Conservation (phyloP, 208 protist species). For the Leishmania tropica region DNA sequence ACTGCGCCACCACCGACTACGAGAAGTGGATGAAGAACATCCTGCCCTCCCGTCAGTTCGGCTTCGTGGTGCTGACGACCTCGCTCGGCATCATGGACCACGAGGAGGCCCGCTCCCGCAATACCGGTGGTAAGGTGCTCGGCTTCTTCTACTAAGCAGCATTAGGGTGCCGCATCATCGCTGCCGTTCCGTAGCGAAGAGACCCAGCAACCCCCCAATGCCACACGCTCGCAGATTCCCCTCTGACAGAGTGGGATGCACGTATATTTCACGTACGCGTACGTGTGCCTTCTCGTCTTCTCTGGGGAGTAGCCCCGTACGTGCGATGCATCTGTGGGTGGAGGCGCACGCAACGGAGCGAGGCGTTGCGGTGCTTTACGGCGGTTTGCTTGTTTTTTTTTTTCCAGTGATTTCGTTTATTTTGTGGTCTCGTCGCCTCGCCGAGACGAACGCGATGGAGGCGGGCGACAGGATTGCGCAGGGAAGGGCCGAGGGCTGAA, state of each 20-base stretch:
- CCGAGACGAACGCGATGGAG: too few species aligned
- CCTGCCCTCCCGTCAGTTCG: constrained; percentile 99
- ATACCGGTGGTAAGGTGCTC: constrained; percentile 99
- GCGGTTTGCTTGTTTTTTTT: background rate
- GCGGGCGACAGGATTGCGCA: too few species aligned
- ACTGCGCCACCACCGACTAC: constrained; percentile 96
- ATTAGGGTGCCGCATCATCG: background rate
- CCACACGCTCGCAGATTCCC: background rate
- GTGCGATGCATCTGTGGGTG: background rate
- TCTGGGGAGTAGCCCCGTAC: background rate
- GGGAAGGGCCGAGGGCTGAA: too few species aligned
- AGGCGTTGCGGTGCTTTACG: background rate
- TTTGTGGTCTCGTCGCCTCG: background rate
- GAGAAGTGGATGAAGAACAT: constrained; percentile 99
- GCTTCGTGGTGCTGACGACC: constrained; percentile 99
- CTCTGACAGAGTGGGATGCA: background rate
- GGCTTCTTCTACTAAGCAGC: constrained; percentile 99
- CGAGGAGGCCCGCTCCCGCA: constrained; percentile 98
- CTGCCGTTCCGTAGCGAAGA: background rate
- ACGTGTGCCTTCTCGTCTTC: background rate
- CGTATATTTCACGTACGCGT: background rate
- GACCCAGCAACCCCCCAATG: background rate
- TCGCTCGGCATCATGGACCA: constrained; percentile 99
- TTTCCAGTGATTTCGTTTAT: background rate
- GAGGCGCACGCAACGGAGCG: background rate